Percentiles rank a stretch among this genome's conserved stretches.
These are phyloP conservation scores for Cinnamomum micranthum DNA, from an alignment of 164 flowering plant genomes.

Conservation along the genomic window DNA sequence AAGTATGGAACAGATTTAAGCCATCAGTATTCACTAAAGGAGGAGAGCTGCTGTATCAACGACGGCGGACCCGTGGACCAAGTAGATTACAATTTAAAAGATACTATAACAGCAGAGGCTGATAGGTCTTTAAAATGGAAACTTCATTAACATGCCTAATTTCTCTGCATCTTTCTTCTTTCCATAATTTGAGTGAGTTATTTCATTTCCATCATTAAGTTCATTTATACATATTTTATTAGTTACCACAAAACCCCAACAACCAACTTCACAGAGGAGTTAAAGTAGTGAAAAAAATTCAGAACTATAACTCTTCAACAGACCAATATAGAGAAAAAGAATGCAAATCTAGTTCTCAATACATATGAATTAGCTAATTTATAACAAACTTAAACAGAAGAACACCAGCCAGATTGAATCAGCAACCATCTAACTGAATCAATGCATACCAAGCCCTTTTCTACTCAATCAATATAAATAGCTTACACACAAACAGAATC, in stretches of 20 bases:
- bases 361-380: not conserved
- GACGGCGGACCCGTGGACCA: too few relatives aligned
- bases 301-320: not conserved
- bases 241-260: not conserved
- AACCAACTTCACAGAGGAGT: not conserved
- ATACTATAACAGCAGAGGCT: too few relatives aligned
- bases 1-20: too few relatives aligned
- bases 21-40: too few relatives aligned
- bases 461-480: not conserved
- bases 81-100: too few relatives aligned
- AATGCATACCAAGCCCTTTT: not conserved
- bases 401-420: slow-evolving; percentile 1
- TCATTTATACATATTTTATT: too few relatives aligned
- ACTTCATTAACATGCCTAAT: too few relatives aligned
- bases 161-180: too few relatives aligned
- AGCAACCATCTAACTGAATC: slow-evolving; percentile 1
- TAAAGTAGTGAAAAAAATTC: not conserved
- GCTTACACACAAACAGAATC: not conserved
- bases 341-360: not conserved
- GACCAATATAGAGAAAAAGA: not conserved
- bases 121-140: too few relatives aligned
- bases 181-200: too few relatives aligned
- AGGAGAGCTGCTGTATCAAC: too few relatives aligned
- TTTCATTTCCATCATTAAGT: too few relatives aligned
- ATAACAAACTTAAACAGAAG: slow-evolving; percentile 2